Base-by-base conservation (phyloP, 768 basidiomycete species). In the Pleurotus salmoneostramineus region DNA sequence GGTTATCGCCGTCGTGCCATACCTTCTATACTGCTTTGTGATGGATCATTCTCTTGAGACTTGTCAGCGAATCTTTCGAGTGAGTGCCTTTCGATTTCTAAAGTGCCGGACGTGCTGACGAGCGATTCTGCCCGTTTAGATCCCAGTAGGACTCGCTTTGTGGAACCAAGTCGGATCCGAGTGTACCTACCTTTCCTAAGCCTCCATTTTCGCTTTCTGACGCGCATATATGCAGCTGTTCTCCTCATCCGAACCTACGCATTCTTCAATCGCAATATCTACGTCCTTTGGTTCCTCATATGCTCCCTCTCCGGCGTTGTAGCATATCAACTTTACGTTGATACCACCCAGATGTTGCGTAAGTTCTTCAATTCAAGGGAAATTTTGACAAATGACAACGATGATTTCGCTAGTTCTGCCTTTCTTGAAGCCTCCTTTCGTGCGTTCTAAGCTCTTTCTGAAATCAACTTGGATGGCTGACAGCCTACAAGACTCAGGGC, bases 111-210 rank as follows among this genome's bases (percentile, higher is more conserved):
- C 40, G 35, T 33, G 14, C 12, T 49, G n/a, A 31, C 27, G 37
- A 40, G n/a, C 37, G 10, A 40, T 10, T 10, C 37, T 8, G 27
- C 11, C 4, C 57, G 17, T 56, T 49, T 61, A 91, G 89, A 83
- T 91, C 54, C 90, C 90, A 4, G 90, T 91, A 57, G 85, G 85
- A 5, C 78, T 92, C 50, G 89, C 89, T 14, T 87, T 91, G 84
- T 91, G 89, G 89, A 92, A 92, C 64, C 90, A 91, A 80, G 88
- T 90, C 56, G 85, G 87, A 46, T 88, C 89, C 48, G 88, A 91
- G 74, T 85, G 88, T 86, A 61, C 60, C 78, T 72, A 35, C 33
- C 21, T 59, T 59, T 56, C 58, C 58, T 43, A 15, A 36, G 44
- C 58, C 34, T 34, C 4, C 37, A 65, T 58, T 47, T 34, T 60